These are phyloP conservation scores for Biancaea sappan DNA, from an alignment of 306 rosid species.

Conservation along the genomic window DNA sequence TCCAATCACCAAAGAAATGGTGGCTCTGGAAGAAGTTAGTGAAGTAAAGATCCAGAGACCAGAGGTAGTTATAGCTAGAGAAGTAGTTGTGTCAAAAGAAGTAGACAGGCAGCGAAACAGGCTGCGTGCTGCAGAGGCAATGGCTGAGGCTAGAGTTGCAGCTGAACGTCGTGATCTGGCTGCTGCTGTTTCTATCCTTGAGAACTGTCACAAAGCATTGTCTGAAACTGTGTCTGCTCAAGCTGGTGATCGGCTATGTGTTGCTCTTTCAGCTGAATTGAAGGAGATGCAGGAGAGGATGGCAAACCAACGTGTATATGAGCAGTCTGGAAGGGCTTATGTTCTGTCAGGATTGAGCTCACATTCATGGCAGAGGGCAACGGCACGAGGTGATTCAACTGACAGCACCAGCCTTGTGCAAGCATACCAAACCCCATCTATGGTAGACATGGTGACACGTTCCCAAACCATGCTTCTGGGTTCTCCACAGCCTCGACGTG, in stretches of 20 bases:
- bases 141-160: conserved; percentile 73
- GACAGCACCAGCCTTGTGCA: conserved; percentile 65
- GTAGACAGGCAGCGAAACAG: conserved; percentile 88
- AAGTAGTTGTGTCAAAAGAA: conserved; percentile 59
- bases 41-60: conserved; percentile 83
- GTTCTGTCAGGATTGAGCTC: conserved; percentile 89
- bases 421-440: conserved; percentile 82
- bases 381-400: conserved; percentile 90
- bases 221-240: conserved; percentile 64
- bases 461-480: conserved; percentile 71
- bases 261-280: conserved; percentile 67
- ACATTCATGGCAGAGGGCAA: conserved; percentile 95
- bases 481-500: conserved; percentile 40
- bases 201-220: conserved; percentile 53
- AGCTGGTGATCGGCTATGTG: conserved; percentile 67
- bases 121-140: conserved; percentile 68
- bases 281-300: conserved; percentile 96
- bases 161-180: conserved; percentile 74
- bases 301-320: conserved; percentile 73
- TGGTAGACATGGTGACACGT: conserved; percentile 84
- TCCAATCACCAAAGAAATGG: conserved; percentile 65
- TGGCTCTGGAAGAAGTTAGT: conserved; percentile 44
- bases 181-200: conserved; percentile 71
- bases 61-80: conserved; percentile 38
- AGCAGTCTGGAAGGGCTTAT: conserved; percentile 89